Conservation (phyloP, 1,139 yeast species). For the Hemisphaericaspora xylofermentans region DNA sequence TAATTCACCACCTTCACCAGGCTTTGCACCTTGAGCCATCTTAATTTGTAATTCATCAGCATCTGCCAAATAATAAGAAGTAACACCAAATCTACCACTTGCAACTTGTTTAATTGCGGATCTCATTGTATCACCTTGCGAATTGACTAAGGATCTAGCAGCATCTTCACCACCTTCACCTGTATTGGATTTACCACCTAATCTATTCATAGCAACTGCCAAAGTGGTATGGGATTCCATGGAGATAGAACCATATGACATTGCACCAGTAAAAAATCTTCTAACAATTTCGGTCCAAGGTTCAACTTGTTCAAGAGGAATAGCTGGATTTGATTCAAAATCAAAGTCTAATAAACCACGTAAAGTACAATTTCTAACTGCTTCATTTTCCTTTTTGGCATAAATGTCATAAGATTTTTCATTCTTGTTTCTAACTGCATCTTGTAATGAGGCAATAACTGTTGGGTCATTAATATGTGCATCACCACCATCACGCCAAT, state of each 20-base stretch:
- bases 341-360: slow-evolving; percentile 94
- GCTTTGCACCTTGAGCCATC: slow-evolving; percentile 99
- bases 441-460: slow-evolving; percentile 93
- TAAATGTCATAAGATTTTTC: slow-evolving; percentile 90
- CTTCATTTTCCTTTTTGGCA: slow-evolving; percentile 86
- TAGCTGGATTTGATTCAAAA: slow-evolving; percentile 64
- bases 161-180: slow-evolving; percentile 99
- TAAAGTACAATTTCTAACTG: slow-evolving; percentile 87
- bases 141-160: slow-evolving; percentile 76
- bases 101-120: slow-evolving; percentile 98
- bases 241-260: slow-evolving; percentile 98
- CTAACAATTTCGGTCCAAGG: slow-evolving; percentile 99
- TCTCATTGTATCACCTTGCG: slow-evolving; percentile 95
- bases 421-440: slow-evolving; percentile 94
- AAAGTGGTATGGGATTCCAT: slow-evolving; percentile 98
- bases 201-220: slow-evolving; percentile 97
- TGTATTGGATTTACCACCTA: slow-evolving; percentile 96
- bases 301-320: slow-evolving; percentile 96
- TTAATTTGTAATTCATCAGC: slow-evolving; percentile 97
- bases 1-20: slow-evolving; percentile 99
- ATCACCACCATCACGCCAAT: slow-evolving; percentile 99
- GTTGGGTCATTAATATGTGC: slow-evolving; percentile 92
- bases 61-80: slow-evolving; percentile 89
- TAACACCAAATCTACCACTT: slow-evolving; percentile 97
- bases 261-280: slow-evolving; percentile 97